These are phyloP conservation scores for Chimonanthus praecox DNA, from an alignment of 164 flowering plant genomes.

Conservation along the genomic window DNA sequence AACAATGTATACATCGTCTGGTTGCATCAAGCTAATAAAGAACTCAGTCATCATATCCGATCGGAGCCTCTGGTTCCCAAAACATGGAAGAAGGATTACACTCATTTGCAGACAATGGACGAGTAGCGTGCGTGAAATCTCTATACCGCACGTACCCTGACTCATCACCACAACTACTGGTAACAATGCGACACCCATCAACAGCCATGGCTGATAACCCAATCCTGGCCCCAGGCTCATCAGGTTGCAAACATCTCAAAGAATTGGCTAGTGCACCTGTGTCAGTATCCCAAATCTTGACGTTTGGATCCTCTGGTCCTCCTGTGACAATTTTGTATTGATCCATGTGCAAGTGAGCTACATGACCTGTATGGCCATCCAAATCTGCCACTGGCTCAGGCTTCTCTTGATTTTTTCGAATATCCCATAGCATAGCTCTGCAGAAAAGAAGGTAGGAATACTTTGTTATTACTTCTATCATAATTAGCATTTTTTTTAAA, in stretches of 20 bases:
- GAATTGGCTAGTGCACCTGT: conserved; percentile 40
- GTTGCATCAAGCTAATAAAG: conserved; percentile 26
- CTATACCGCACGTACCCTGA: conserved; percentile 23
- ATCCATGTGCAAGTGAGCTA: conserved; percentile 53
- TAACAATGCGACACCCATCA: conserved; percentile 41
- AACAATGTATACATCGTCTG: conserved; percentile 5
- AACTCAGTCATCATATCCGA: conserved; percentile 10
- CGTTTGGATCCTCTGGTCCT: conserved; percentile 28
- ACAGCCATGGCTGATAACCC: conserved; percentile 64
- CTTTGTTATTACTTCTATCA: not conserved
- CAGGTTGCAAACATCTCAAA: conserved; percentile 18
- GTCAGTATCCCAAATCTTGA: conserved; percentile 51
- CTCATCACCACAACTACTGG: conserved; percentile 24
- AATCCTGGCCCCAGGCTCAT: not conserved
- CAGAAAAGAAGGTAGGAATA: not conserved
- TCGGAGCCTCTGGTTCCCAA: conserved; percentile 26
- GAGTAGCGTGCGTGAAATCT: conserved; percentile 39
- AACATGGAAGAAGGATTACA: conserved; percentile 33
- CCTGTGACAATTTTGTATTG: conserved; percentile 56
- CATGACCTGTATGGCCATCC: conserved; percentile 51
- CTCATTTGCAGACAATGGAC: conserved; percentile 16
- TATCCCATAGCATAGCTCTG: conserved; percentile 70
- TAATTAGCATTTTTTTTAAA: not conserved
- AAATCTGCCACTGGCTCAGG: conserved; percentile 39
- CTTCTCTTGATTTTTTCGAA: conserved; percentile 38